Evolutionary conservation across 2,329 filamentous ascomycete genomes (phyloP), one percentile per base, ranked within the genome.

Genomic region (Dichotomopilus funicola): DNA sequence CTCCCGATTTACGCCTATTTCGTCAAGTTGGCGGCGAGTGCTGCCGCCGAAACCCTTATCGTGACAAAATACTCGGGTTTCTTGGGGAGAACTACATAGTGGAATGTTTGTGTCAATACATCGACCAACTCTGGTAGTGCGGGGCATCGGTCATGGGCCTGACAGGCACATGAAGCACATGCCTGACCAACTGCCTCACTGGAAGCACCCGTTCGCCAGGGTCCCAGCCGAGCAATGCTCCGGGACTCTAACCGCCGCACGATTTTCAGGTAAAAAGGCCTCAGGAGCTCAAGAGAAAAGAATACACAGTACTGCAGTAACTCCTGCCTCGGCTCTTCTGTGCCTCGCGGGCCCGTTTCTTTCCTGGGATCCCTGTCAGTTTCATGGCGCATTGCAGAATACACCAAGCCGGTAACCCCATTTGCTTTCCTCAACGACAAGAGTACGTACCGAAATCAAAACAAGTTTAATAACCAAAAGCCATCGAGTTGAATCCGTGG

Each of bases 241-340:
- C 19, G 19, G 19, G 19, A 27, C 19, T 27, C 19, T 27, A 27
- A 19, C 37, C 47, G 13, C 13, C 31, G 19, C 49, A 19, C 51
- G n/a, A n/a, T 10, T 12, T 51, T n/a, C 49, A 13, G 35, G 36
- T 48, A 12, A n/a, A 41, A 35, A 33, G n/a, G 27, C 10, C 49
- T 43, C 37, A 59, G 51, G 45, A 36, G 27, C n/a, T 38, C 43
- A 38, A 38, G 54, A 41, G 31, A 9, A 27, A 27, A 27, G 19
- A 27, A 27, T 27, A 27, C 19, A n/a, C 36, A 53, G 41, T 42
- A 53, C 46, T 38, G 56, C 55, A 34, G 40, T 52, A 5, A 51
- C 27, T 42, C 44, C 54, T 54, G 56, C 59, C 59, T 60, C 59
- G 59, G 59, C 54, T 60, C 49, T 60, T 58, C 53, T 53, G 8